These are phyloP conservation scores for Colletotrichum melonis DNA, from an alignment of 2,329 filamentous ascomycete genomes.

Conservation along the genomic window DNA sequence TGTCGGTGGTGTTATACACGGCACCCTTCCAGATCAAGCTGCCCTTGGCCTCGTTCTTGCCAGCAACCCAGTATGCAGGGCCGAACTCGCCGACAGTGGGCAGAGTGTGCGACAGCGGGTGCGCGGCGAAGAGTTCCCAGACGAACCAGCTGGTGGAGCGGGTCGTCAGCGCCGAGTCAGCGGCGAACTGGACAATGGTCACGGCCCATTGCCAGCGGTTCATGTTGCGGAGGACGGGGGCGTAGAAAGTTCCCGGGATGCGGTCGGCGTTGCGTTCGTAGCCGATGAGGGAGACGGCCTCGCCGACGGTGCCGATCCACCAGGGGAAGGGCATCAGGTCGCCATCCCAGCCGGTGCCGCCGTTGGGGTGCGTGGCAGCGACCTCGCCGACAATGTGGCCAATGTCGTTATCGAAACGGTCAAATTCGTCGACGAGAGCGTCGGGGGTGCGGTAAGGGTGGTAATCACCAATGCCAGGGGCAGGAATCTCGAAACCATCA, in stretches of 20 bases:
- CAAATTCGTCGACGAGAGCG: slow-evolving; percentile 60
- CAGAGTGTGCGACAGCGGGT: slow-evolving; percentile 58
- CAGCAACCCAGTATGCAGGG: slow-evolving; percentile 63
- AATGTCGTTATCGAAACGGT: slow-evolving; percentile 63
- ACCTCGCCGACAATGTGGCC: slow-evolving; percentile 60
- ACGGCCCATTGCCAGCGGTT: slow-evolving; percentile 63
- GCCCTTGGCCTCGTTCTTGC: slow-evolving; percentile 53
- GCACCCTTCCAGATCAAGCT: slow-evolving; percentile 62
- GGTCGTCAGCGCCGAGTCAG: slow-evolving; percentile 60
- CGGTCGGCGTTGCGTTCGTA: slow-evolving; percentile 73
- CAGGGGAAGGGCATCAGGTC: slow-evolving; percentile 60
- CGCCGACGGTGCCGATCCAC: slow-evolving; percentile 71
- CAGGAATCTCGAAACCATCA: slow-evolving; percentile 57
- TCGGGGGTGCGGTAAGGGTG: slow-evolving; percentile 65
- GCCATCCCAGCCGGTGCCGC: slow-evolving; percentile 59
- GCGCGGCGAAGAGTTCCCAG: slow-evolving; percentile 60
- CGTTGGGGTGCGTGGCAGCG: slow-evolving; percentile 62
- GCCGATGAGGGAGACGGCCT: slow-evolving; percentile 73
- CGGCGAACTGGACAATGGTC: slow-evolving; percentile 62
- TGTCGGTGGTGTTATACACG: slow-evolving; percentile 62
- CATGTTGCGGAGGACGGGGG: slow-evolving; percentile 60
- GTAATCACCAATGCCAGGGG: slow-evolving; percentile 58
- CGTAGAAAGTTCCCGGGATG: slow-evolving; percentile 65
- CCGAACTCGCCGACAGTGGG: slow-evolving; percentile 54
- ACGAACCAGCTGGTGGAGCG: slow-evolving; percentile 62